Evolutionary conservation across 202 grass and related monocot species (phyloP).

Genomic region (Panicum virgatum): DNA sequence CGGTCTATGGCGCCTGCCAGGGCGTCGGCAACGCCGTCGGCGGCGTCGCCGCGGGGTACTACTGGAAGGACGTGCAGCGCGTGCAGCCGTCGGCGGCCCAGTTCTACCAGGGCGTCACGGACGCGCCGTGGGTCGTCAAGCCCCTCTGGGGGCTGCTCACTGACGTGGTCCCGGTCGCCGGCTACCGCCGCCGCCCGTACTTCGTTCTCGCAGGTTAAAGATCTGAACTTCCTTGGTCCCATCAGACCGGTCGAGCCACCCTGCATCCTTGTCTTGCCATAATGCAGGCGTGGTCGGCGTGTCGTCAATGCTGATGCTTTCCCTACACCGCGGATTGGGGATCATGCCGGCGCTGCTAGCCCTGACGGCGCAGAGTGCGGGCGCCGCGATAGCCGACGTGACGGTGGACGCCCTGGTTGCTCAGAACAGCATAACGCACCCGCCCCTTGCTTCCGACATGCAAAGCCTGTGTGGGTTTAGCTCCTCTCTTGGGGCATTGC

Average conservation of each 20-base stretch:
- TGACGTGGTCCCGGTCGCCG: slow-evolving; percentile 60
- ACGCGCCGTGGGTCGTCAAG: slow-evolving; percentile 76
- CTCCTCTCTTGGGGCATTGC: slow-evolving; percentile 66
- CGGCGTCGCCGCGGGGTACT: slow-evolving; percentile 69
- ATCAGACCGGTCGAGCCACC: neutral
- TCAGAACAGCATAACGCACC: slow-evolving; percentile 68
- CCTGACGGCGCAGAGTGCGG: slow-evolving; percentile 58
- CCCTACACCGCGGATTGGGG: slow-evolving; percentile 41
- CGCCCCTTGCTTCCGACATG: slow-evolving; percentile 68
- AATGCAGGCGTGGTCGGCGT: slow-evolving; percentile 65
- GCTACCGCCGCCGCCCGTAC: slow-evolving; percentile 74
- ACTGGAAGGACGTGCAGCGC: slow-evolving; percentile 87
- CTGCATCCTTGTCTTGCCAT: neutral
- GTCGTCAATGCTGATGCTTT: slow-evolving; percentile 64
- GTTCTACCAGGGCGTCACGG: slow-evolving; percentile 64
- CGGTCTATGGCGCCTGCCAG: slow-evolving; percentile 72
- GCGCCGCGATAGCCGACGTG: slow-evolving; percentile 71
- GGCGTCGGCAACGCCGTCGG: slow-evolving; percentile 60
- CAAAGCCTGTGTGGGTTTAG: slow-evolving; percentile 75
- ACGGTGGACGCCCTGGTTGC: slow-evolving; percentile 78
- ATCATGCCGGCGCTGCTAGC: slow-evolving; percentile 46
- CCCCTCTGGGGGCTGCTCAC: slow-evolving; percentile 86
- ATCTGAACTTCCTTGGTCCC: slow-evolving; percentile 1
- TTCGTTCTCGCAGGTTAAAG: slow-evolving; percentile 67
- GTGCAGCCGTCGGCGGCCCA: slow-evolving; percentile 70